Evolutionary conservation across 805 yeast genomes (phyloP).

Genomic region (Starmerella vaccinii): DNA sequence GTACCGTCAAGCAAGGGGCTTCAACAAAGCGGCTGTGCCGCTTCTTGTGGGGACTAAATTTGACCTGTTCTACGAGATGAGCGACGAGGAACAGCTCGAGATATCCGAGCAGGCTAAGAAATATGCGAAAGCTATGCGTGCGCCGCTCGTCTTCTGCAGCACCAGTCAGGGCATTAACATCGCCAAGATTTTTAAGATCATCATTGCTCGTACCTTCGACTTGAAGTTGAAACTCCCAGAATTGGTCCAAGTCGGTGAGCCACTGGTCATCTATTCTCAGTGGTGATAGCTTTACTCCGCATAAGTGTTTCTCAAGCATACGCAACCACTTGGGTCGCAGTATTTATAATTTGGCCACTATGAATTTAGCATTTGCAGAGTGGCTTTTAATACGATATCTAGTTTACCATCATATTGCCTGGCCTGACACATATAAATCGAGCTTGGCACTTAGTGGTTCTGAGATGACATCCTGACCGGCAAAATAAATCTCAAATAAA

Average conservation of each 20-base stretch:
- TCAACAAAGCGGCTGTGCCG: constrained; percentile 84
- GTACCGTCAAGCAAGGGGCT: constrained; percentile 85
- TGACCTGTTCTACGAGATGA: constrained; percentile 71
- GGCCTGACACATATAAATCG: too few species aligned
- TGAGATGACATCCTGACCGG: too few species aligned
- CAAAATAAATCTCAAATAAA: too few species aligned
- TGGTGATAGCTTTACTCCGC: constrained; percentile 28
- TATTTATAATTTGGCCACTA: background rate
- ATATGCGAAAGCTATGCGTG: constrained; percentile 82
- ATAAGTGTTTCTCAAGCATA: background rate
- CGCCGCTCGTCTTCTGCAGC: constrained; percentile 75
- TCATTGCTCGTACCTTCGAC: constrained; percentile 84
- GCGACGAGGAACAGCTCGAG: constrained; percentile 71
- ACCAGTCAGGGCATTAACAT: constrained; percentile 87
- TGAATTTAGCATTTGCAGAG: background rate
- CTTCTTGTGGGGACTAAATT: constrained; percentile 87
- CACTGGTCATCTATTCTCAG: constrained; percentile 57
- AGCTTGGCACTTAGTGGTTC: too few species aligned
- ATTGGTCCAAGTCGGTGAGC: constrained; percentile 80
- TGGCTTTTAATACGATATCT: background rate
- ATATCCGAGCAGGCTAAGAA: constrained; percentile 72
- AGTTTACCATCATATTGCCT: background rate
- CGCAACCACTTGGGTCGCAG: background rate
- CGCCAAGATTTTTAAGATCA: constrained; percentile 85
- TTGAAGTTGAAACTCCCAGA: constrained; percentile 74